A percentile compares a stretch with the other conserved stretches of the same genome.
phyloP scores from a whole-genome alignment of 192 early-diverging fungal species.

The Podila epicladia region DNA sequence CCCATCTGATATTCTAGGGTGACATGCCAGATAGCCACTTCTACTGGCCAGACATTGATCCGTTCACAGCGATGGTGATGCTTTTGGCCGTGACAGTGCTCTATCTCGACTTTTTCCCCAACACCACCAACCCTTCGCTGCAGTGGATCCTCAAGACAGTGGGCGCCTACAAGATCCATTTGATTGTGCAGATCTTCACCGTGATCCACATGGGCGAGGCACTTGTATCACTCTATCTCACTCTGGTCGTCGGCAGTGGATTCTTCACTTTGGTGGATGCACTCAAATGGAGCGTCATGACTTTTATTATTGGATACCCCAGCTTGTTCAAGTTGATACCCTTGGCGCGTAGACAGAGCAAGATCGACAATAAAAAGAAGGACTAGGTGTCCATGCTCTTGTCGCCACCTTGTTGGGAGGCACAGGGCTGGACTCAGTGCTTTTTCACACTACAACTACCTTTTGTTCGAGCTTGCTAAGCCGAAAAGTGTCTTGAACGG shows the following conservation, averaged over 20 bases:
- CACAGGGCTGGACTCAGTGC: neutral
- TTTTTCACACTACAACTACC: no score
- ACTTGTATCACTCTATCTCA: slow-evolving; percentile 26
- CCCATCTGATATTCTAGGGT: neutral
- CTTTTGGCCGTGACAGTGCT: neutral
- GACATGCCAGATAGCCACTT: slow-evolving; percentile 42
- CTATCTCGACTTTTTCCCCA: slow-evolving; percentile 43
- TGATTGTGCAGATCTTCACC: slow-evolving; percentile 1
- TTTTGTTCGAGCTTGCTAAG: no score
- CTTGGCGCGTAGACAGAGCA: slow-evolving; percentile 16
- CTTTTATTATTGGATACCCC: slow-evolving; percentile 27
- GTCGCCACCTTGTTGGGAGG: neutral
- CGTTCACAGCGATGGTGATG: neutral
- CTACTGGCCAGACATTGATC: slow-evolving; percentile 3
- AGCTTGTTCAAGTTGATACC: slow-evolving; percentile 7
- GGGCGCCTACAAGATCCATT: slow-evolving; percentile 11
- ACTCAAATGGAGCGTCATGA: slow-evolving; percentile 12
- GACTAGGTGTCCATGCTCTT: neutral
- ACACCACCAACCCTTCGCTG: slow-evolving; percentile 34
- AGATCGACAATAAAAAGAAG: neutral
- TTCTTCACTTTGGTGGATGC: slow-evolving; percentile 14
- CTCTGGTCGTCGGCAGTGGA: slow-evolving; percentile 17
- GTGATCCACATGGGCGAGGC: slow-evolving; percentile 20
- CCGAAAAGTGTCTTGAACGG: no score
- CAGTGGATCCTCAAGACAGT: slow-evolving; percentile 17